Evolutionary conservation across 768 basidiomycete genomes (phyloP), one percentile per base, ranked within the genome.

Genomic region (Rhizopogon sp.): DNA sequence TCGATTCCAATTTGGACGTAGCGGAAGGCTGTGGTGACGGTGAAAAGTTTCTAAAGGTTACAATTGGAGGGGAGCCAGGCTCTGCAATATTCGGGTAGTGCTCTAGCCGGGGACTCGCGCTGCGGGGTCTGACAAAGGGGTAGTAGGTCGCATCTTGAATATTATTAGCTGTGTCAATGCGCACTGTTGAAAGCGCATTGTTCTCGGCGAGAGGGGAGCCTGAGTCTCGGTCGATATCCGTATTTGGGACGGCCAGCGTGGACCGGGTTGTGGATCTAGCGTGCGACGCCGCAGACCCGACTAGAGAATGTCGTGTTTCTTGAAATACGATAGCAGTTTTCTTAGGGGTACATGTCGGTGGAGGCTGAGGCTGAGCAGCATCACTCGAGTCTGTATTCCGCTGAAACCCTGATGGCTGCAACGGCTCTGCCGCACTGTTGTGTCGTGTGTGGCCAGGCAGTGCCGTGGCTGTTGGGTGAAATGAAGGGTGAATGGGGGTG

Each of bases 351-450:
- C 46, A 47, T 11, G 6, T 7, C 3, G 16, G 31, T 17, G 11
- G 17, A 20, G 31, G 31, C 11, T 33, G 17, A 35, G 31, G 31
- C 17, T 35, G 46, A 47, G 33, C 33, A 13, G 31, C 31, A 47
- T 35, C 13, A 14, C 13, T 13, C 20, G 20, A 20, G 20, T 35
- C 33, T 9, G 20, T 16, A 37, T 22, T 49, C 35, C 54, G 56
- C 31, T 49, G 16, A 29, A 60, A 56, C 33, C 11, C 43, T 9
- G 60, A 52, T 16, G 64, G 54, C 40, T 60, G 68, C 11, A 60
- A 58, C 42, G 60, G 61, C 31, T 68, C 68, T 29, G 50, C 58
- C 17, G 62, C 43, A 31, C 49, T 61, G 20, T 51, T 41, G 47
- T 56, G 64, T n/a, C 63, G 59, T 14, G 8, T 22, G 22, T 49